Conservation (phyloP, 2,329 filamentous ascomycete species). For the Hymenoscyphus repandus region DNA sequence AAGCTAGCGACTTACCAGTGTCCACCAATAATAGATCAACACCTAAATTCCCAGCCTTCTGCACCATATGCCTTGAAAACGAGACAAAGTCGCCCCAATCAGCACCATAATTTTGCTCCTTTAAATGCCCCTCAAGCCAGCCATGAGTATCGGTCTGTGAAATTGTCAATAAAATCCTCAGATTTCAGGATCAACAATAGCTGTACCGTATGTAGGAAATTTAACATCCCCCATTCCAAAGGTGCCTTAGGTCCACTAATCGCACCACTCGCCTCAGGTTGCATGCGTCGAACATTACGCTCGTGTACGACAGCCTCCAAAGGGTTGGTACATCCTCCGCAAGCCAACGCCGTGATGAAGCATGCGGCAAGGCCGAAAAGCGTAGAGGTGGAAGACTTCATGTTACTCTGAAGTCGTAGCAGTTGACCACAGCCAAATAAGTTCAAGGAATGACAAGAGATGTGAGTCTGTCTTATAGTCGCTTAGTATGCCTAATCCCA, state of each 20-base stretch:
- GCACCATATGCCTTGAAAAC: constrained; percentile 75
- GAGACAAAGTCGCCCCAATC: constrained; percentile 98
- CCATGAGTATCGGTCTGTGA: constrained; percentile 41
- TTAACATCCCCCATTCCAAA: constrained; percentile 25
- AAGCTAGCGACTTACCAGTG: constrained; percentile 50
- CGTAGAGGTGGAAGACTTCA: constrained; percentile 12
- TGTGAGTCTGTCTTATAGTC: neutral
- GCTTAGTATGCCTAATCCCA: neutral
- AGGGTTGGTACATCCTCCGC: constrained; percentile 40
- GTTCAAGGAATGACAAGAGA: neutral
- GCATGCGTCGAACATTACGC: constrained; percentile 44
- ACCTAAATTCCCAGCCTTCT: constrained; percentile 70
- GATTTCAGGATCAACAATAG: neutral
- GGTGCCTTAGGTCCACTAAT: constrained; percentile 36
- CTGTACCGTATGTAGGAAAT: constrained; percentile 27
- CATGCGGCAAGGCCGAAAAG: constrained; percentile 17
- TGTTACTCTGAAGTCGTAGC: constrained; percentile 5
- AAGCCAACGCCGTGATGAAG: constrained; percentile 31
- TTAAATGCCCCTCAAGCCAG: constrained; percentile 87
- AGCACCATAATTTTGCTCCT: constrained; percentile 87
- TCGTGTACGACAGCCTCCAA: constrained; percentile 37
- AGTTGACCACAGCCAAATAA: neutral
- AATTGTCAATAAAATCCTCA: neutral
- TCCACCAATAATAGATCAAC: constrained; percentile 81
- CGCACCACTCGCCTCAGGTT: constrained; percentile 40